These are phyloP conservation scores for Saturnispora serradocipensis DNA, from an alignment of 805 yeast genomes.

Conservation along the genomic window DNA sequence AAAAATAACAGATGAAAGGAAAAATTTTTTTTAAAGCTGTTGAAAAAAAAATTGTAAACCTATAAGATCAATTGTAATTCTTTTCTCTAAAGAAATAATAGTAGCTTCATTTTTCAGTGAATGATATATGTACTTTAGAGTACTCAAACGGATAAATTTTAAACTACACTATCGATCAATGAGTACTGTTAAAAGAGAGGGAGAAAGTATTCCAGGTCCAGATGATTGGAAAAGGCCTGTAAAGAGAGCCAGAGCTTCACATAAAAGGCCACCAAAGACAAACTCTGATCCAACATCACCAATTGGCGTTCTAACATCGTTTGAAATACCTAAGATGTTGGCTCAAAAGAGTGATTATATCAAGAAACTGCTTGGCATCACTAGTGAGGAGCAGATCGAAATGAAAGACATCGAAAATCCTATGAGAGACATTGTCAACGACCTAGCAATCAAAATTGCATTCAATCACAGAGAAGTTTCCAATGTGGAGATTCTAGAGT, in stretches of 20 bases:
- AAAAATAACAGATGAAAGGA: neutral
- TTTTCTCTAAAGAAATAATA: neutral
- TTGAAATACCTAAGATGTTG: conserved; percentile 59
- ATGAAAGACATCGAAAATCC: conserved; percentile 52
- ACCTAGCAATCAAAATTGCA: conserved; percentile 34
- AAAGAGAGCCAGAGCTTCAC: conserved; percentile 39
- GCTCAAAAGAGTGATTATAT: conserved; percentile 23
- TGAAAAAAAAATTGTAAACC: neutral
- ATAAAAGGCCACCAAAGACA: conserved; percentile 35
- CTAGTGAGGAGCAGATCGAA: conserved; percentile 22
- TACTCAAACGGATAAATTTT: neutral
- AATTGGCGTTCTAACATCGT: conserved; percentile 58
- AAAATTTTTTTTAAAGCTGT: neutral
- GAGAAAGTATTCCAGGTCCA: neutral
- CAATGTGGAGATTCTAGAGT: conserved; percentile 46
- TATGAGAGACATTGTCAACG: conserved; percentile 55
- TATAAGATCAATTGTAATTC: neutral
- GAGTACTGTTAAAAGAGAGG: conserved; percentile 1
- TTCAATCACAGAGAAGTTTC: conserved; percentile 50
- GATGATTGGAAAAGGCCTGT: conserved; percentile 5
- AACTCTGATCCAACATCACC: conserved; percentile 63
- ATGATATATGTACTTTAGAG: neutral
- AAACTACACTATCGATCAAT: neutral
- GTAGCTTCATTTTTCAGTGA: neutral
- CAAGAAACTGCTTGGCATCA: conserved; percentile 4